phyloP scores from a whole-genome alignment of 2,329 filamentous ascomycete genomes.

The Fusarium agapanthi region DNA sequence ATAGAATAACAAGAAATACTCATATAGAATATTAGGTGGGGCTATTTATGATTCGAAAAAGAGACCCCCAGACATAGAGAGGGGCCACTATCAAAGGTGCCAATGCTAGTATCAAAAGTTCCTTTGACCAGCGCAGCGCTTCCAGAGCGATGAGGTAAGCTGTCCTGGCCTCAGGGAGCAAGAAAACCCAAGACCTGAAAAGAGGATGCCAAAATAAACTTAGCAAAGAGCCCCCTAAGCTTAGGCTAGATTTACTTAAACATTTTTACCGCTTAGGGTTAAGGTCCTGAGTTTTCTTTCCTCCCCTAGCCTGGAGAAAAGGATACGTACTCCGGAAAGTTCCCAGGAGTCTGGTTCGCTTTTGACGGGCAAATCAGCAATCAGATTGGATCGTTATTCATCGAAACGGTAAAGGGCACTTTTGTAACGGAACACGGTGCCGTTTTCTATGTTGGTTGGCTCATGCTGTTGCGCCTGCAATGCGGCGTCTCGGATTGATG shows the following conservation, averaged over 20 bases:
- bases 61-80: slow-evolving; percentile 28
- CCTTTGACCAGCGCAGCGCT: slow-evolving; percentile 20
- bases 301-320: too few relatives aligned
- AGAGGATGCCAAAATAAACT: too few relatives aligned
- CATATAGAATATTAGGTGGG: slow-evolving; percentile 10
- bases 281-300: too few relatives aligned
- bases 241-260: too few relatives aligned
- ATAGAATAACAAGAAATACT: slow-evolving; percentile 2
- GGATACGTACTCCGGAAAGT: slow-evolving; percentile 12
- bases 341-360: slow-evolving; percentile 28
- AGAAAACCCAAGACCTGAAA: too few relatives aligned
- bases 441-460: slow-evolving; percentile 11
- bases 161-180: too few relatives aligned
- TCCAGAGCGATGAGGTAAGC: slow-evolving; percentile 19
- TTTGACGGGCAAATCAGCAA: slow-evolving; percentile 19
- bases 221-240: too few relatives aligned
- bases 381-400: background rate
- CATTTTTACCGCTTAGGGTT: too few relatives aligned
- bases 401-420: slow-evolving; percentile 12
- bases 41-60: slow-evolving; percentile 6
- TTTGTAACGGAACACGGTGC: slow-evolving; percentile 15
- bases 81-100: slow-evolving; percentile 42
- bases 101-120: slow-evolving; percentile 43
- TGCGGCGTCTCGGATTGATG: slow-evolving; percentile 20
- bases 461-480: background rate